Evolutionary conservation across 371 early-diverging fungal genomes (phyloP).

Genomic region (Gilbertella persicaria): DNA sequence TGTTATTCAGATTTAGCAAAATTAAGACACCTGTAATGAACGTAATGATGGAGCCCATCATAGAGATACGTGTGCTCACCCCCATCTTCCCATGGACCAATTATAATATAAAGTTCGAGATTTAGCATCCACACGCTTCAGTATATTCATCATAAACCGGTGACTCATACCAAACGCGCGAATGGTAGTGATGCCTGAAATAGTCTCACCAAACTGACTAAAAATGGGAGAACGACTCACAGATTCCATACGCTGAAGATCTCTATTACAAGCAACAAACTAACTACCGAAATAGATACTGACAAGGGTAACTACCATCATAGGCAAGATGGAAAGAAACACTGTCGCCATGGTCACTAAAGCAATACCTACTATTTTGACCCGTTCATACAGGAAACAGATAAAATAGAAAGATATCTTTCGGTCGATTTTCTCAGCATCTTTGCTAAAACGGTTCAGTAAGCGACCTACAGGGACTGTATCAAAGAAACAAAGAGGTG

Average conservation of each 20-base stretch:
- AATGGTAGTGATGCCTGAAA: conserved; percentile 64
- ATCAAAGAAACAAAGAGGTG: conserved; percentile 43
- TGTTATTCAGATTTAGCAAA: conserved; percentile 38
- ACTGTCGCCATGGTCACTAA: conserved; percentile 54
- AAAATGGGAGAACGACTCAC: conserved; percentile 70
- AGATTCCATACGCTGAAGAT: conserved; percentile 76
- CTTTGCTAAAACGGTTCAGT: conserved; percentile 67
- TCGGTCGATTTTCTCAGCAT: conserved; percentile 48
- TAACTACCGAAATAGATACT: conserved; percentile 50
- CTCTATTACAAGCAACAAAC: conserved; percentile 68
- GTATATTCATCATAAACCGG: conserved; percentile 54
- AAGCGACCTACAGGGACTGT: conserved; percentile 67
- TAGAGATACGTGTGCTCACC: conserved; percentile 75
- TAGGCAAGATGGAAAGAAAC: conserved; percentile 51
- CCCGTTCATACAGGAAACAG: conserved; percentile 58
- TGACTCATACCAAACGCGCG: conserved; percentile 73
- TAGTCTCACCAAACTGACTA: conserved; percentile 71
- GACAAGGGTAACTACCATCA: conserved; percentile 35
- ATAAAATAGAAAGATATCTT: conserved; percentile 40
- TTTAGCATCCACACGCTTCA: conserved; percentile 56
- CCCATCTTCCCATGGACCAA: conserved; percentile 87
- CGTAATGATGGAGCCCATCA: conserved; percentile 64
- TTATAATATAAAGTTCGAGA: conserved; percentile 67
- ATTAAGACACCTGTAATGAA: conserved; percentile 57
- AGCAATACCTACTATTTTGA: conserved; percentile 58